Evolutionary conservation across 2,329 filamentous ascomycete species (phyloP), one percentile per base, ranked within the genome.

Genomic region (Penicillium sp.): DNA sequence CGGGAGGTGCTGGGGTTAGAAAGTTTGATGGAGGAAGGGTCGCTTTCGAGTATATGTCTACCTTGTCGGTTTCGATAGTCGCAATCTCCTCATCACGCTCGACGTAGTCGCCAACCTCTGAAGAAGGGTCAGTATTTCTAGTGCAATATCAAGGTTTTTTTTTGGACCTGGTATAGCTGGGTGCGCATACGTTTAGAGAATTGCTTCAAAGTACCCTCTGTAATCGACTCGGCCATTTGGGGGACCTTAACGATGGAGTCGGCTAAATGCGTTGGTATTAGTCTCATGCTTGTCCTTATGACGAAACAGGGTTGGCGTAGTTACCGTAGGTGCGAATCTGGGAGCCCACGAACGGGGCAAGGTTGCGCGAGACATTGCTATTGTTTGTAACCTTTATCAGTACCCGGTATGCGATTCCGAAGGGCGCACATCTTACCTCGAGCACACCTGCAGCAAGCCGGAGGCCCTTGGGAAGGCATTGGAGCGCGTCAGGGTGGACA

Each of bases 1-100:
- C 33, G 37, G 35, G 22, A 54, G 14, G 40, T 33, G 36, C n/a
- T 36, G 51, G 50, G 55, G 60, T 64, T 13, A 58, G 62, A 37
- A 6, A 46, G 56, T 41, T 54, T 54, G 46, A 22, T 49, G 33
- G 5, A 40, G 31, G 50, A 22, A 39, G 16, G 4, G 24, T 40
- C 33, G 24, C 36, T 14, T 31, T 13, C 44, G 24, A 41, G 40
- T 44, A 43, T 18, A 31, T 52, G 57, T 75, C 63, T 81, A 92
- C 91, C 88, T 99, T 99, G 85, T 99, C 95, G 14, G 95, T 99
- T 80, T 99, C 95, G 73, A 99, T 99, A 51, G 94, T 97, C 35
- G 95, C 95, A 76, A 99, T 94, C 77, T 99, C 95, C 80, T 98
- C 95, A 73, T 99, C 95, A 71, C 89, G 89, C 81, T 96, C 92